Base-by-base conservation (phyloP, 345 rosid species). In the Citrus sp. region DNA sequence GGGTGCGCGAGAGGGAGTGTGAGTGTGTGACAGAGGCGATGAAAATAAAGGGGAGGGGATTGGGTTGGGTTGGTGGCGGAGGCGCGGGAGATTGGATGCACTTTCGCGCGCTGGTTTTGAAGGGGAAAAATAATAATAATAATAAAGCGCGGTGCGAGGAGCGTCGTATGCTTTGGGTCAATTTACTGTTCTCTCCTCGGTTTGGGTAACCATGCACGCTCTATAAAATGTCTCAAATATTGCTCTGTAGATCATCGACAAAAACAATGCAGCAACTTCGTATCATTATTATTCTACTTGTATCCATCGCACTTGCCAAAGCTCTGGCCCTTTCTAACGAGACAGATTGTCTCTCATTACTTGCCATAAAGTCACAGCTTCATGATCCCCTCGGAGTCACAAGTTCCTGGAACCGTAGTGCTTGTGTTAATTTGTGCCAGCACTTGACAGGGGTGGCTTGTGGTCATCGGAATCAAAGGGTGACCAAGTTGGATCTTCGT, bases 41-140 rank as follows among this genome's bases (percentile, higher is more conserved):
- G 46, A 80, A 81, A 67, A 73, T 60, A 77, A 81, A 76, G 63
- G 60, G 28, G 7, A 65, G 32, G 85, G 51, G 51, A 46, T 46
- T 54, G 38, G 71, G 76, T 62, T 72, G 79, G 65, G 76, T 62
- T 72, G 79, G 65, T 27, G 58, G 80, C 49, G 84, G 64, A 79
- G 85, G 90, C 80, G 98, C 92, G 91, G 95, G 95, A 89, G 93
- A 85, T 63, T 58, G 75, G 82, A 67, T 81, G 66, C 22, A 77
- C 27, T 87, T 90, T 94, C 85, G 98, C 97, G 98, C 97, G 87
- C 77, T 80, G 40, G 70, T 58, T 79, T 86, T 82, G 66, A 81
- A 88, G 79, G 72, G 73, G 60, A n/a, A 64, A 34, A 32, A 32
- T 32, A 4, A 64, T n/a, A 12, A 58, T 0, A 78, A 49, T 28